A percentile compares a stretch with the other conserved stretches of the same genome.
phyloP scores from a whole-genome alignment of 2,329 filamentous ascomycete species.

The Cordyceps tenuipes region DNA sequence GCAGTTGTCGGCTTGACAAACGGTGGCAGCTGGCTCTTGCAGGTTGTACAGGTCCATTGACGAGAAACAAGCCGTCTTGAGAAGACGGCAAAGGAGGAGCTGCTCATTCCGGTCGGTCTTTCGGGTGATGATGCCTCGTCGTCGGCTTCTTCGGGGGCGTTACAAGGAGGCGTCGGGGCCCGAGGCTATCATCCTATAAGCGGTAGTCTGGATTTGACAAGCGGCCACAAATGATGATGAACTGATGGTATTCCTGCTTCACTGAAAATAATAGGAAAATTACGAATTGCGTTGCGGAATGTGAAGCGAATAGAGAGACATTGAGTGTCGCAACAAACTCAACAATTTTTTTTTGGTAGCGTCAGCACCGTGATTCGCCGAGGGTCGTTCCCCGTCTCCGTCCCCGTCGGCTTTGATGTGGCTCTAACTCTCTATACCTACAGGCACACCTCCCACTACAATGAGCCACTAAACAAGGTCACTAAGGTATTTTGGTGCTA shows the following conservation, averaged over 20 bases:
- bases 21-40: constrained; percentile 31
- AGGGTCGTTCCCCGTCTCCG: constrained; percentile 9
- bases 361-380: constrained; percentile 16
- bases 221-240: neutral
- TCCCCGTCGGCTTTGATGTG: constrained; percentile 2
- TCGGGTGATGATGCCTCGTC: neutral
- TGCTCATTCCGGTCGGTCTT: constrained; percentile 31
- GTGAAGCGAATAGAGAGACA: neutral
- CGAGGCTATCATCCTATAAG: constrained; percentile 7
- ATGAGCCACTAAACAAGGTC: no score
- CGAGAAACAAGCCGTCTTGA: constrained; percentile 30
- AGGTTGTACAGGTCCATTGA: constrained; percentile 40
- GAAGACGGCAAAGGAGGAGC: constrained; percentile 29
- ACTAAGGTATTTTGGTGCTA: no score
- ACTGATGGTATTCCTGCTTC: neutral
- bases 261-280: neutral
- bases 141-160: neutral
- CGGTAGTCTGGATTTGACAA: neutral
- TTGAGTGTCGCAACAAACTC: constrained; percentile 10
- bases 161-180: neutral
- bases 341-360: constrained; percentile 12
- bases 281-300: neutral
- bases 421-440: no score
- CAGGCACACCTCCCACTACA: no score
- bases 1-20: constrained; percentile 19